Percentiles rank a stretch among this genome's conserved stretches.
These are phyloP conservation scores for Tylopilus orsonianus DNA, from an alignment of 1,284 basidiomycete genomes.

Conservation along the genomic window DNA sequence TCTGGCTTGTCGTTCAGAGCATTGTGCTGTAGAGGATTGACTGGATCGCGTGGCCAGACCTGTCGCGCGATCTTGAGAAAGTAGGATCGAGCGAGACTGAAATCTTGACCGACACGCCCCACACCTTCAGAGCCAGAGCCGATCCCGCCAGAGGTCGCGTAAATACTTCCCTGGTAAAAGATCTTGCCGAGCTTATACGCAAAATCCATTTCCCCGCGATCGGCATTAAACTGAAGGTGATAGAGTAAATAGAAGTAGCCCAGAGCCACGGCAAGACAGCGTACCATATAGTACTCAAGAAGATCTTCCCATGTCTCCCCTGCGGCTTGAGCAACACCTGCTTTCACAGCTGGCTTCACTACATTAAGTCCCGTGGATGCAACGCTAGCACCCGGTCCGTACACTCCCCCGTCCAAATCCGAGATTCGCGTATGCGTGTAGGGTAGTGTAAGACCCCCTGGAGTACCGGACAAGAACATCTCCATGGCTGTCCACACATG, in stretches of 20 bases:
- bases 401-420: conserved; percentile 89
- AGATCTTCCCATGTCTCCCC: conserved; percentile 93
- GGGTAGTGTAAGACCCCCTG: conserved; percentile 86
- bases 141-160: conserved; percentile 69
- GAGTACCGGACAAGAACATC: conserved; percentile 81
- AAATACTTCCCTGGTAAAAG: conserved; percentile 92
- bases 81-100: conserved; percentile 72
- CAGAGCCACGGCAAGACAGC: conserved; percentile 14
- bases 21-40: conserved; percentile 48
- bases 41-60: conserved; percentile 79
- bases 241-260: conserved; percentile 8
- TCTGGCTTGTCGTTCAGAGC: conserved; percentile 46
- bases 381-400: conserved; percentile 90
- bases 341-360: conserved; percentile 76
- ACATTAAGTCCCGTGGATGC: conserved; percentile 81
- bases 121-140: conserved; percentile 86
- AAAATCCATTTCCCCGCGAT: conserved; percentile 82
- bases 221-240: conserved; percentile 77
- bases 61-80: conserved; percentile 79
- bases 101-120: conserved; percentile 77
- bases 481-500: conserved; percentile 54
- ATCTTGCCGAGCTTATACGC: conserved; percentile 87
- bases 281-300: conserved; percentile 84
- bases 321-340: conserved; percentile 75
- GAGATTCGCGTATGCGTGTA: conserved; percentile 83